phyloP scores from a whole-genome alignment of 768 basidiomycete species.

The Phylloporus sp. region DNA sequence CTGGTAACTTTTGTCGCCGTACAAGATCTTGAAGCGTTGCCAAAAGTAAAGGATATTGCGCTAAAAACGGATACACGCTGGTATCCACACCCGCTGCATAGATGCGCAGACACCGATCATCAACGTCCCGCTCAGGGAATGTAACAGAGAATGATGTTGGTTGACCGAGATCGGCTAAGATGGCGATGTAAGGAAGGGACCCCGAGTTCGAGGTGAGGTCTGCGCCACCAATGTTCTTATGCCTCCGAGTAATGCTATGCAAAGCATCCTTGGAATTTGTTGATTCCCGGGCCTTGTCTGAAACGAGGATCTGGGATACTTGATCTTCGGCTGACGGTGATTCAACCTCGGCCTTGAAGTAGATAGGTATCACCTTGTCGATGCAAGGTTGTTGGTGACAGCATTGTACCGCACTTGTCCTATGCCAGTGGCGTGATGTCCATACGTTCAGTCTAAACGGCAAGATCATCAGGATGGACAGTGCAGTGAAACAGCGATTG shows the following conservation, averaged over 20 bases:
- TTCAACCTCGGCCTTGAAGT: neutral
- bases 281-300: neutral
- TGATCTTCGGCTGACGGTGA: neutral
- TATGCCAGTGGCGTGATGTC: neutral
- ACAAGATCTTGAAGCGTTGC: neutral
- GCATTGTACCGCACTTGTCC: neutral
- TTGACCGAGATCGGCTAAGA: neutral
- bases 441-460: neutral
- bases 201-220: neutral
- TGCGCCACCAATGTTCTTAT: neutral
- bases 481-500: no score
- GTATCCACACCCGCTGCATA: neutral
- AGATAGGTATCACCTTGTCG: neutral
- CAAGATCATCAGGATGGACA: neutral
- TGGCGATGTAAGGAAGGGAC: neutral
- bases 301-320: neutral
- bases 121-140: neutral
- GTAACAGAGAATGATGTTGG: neutral
- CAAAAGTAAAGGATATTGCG: neutral
- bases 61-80: neutral
- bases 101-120: neutral
- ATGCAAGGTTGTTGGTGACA: neutral
- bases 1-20: no score
- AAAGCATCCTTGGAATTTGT: neutral
- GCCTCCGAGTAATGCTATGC: neutral